A percentile compares a stretch with the other conserved stretches of the same genome.
Evolutionary conservation across 2,329 filamentous ascomycete genomes (phyloP).

Genomic region (Botryotinia calthae): DNA sequence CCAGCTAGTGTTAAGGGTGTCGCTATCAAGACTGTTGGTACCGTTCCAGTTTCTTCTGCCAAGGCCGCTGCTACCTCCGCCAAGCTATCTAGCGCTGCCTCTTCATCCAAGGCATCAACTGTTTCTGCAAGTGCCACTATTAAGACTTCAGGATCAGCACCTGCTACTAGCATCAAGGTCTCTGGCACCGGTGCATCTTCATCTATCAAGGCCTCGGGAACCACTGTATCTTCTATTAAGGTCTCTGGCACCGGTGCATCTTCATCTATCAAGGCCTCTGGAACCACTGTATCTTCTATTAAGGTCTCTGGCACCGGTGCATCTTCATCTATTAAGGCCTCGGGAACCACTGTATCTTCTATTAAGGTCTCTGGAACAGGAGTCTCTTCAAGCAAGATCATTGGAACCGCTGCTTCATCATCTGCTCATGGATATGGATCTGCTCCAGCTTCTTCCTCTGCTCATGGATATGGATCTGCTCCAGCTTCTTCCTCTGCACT

Average conservation of each 20-base stretch:
- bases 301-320: neutral
- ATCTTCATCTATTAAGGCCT: neutral
- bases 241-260: neutral
- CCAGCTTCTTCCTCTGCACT: neutral
- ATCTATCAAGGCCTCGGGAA: neutral
- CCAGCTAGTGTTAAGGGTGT: neutral
- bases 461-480: neutral
- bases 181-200: neutral
- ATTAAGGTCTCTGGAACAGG: neutral
- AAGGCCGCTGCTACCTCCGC: neutral
- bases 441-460: neutral
- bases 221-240: neutral
- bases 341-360: neutral
- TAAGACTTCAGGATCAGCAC: neutral
- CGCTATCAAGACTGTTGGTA: constrained; percentile 17
- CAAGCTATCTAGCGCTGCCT: neutral
- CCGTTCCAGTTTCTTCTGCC: constrained; percentile 8
- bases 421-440: neutral
- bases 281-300: neutral
- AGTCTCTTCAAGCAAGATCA: neutral
- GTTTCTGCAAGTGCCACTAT: neutral
- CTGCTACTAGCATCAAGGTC: neutral
- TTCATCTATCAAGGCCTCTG: neutral
- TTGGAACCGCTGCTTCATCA: neutral
- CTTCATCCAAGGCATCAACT: neutral